Conservation (phyloP, 495 filamentous ascomycete species). For the Tuber melanosporum region DNA sequence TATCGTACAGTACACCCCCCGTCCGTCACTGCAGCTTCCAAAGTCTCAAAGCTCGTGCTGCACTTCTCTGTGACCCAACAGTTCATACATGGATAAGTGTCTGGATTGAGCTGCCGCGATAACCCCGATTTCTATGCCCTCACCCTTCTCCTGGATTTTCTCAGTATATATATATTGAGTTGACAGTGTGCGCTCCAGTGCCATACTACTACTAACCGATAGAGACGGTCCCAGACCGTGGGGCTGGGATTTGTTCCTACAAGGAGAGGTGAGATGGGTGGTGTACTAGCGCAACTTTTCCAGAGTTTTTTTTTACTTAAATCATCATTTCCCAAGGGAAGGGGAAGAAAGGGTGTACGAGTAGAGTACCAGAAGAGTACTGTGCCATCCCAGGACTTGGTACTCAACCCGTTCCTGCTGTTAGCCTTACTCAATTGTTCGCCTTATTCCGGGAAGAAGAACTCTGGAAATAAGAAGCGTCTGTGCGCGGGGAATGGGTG, state of each 20-base stretch:
- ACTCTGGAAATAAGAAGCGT: slow-evolving; percentile 12
- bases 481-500: slow-evolving; percentile 25
- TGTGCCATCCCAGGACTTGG: slow-evolving; percentile 12
- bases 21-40: slow-evolving; percentile 33
- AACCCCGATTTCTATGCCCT: slow-evolving; percentile 28
- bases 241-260: slow-evolving; percentile 35
- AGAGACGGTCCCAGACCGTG: slow-evolving; percentile 33
- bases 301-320: slow-evolving; percentile 25
- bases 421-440: slow-evolving; percentile 30
- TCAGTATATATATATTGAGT: slow-evolving; percentile 7
- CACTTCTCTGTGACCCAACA: slow-evolving; percentile 36
- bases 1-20: slow-evolving; percentile 15
- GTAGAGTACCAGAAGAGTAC: background rate
- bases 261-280: slow-evolving; percentile 20
- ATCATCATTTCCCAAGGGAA: slow-evolving; percentile 22
- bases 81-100: slow-evolving; percentile 34
- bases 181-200: slow-evolving; percentile 23
- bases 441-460: slow-evolving; percentile 25
- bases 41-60: slow-evolving; percentile 31
- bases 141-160: background rate
- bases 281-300: slow-evolving; percentile 29
- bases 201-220: slow-evolving; percentile 30
- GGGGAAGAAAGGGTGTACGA: background rate
- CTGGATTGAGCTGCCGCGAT: slow-evolving; percentile 41
- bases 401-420: slow-evolving; percentile 23